phyloP scores from a whole-genome alignment of 1,284 basidiomycete genomes.

The Pseudozyma thailandica region DNA sequence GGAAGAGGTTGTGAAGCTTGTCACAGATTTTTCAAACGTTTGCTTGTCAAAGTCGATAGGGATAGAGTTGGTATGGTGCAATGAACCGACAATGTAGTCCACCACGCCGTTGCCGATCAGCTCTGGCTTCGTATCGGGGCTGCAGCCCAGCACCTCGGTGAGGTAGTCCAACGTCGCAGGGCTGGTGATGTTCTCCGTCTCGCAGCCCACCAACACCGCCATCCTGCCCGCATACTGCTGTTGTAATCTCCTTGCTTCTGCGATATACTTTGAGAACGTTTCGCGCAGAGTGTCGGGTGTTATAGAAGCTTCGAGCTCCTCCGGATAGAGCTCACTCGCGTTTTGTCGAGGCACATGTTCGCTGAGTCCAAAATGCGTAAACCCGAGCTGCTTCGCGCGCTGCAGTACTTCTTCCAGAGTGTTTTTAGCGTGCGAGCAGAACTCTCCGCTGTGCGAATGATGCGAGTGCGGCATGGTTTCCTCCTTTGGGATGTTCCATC shows the following conservation, averaged over 20 bases:
- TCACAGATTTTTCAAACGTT: conserved; percentile 77
- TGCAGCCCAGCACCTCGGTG: conserved; percentile 70
- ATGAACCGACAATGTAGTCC: conserved; percentile 90
- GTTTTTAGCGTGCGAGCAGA: conserved; percentile 88
- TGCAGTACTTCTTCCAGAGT: conserved; percentile 81
- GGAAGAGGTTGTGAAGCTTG: conserved; percentile 68
- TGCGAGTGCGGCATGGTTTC: conserved; percentile 77
- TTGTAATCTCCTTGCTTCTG: conserved; percentile 82
- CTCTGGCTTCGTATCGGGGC: conserved; percentile 16
- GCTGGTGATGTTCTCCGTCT: conserved; percentile 87
- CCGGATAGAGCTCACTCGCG: conserved; percentile 85
- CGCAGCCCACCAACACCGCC: conserved; percentile 85
- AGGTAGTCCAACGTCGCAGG: conserved; percentile 74
- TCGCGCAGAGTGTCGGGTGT: conserved; percentile 71
- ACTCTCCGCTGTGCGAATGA: conserved; percentile 96
- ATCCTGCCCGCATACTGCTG: conserved; percentile 69
- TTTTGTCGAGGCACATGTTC: conserved; percentile 94
- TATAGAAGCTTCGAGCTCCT: conserved; percentile 75
- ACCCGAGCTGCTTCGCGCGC: conserved; percentile 81
- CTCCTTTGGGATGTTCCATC: not conserved
- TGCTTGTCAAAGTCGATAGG: conserved; percentile 91
- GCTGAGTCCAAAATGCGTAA: conserved; percentile 85
- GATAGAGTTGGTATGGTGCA: conserved; percentile 87
- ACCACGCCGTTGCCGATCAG: conserved; percentile 69
- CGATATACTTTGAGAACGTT: conserved; percentile 78